These are phyloP conservation scores for Pascua guehoae DNA, from an alignment of 1,284 basidiomycete genomes.

Conservation along the genomic window DNA sequence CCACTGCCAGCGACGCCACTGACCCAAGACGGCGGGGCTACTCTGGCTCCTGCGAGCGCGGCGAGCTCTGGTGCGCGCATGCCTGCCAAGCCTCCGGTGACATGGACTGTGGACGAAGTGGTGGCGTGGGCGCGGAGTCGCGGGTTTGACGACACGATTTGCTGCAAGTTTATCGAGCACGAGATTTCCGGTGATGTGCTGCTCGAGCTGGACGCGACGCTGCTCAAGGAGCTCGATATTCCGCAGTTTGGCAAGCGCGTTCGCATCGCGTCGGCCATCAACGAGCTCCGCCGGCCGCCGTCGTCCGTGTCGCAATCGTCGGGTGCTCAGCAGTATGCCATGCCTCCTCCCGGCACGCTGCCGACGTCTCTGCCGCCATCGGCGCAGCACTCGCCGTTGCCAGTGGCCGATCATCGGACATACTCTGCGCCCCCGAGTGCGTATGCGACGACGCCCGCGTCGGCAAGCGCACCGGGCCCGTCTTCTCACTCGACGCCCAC, in stretches of 20 bases:
- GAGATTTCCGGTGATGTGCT: constrained; percentile 97
- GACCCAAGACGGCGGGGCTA: background rate
- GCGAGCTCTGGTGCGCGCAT: constrained; percentile 7
- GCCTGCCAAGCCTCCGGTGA: constrained; percentile 52
- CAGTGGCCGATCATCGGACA: background rate
- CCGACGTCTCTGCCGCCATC: background rate
- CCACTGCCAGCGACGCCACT: background rate
- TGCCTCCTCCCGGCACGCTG: background rate
- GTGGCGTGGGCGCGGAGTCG: constrained; percentile 80
- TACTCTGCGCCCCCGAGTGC: background rate
- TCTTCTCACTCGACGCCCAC: background rate
- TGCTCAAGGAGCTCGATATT: constrained; percentile 96
- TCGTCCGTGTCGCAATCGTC: constrained; percentile 39
- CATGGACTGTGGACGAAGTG: constrained; percentile 87
- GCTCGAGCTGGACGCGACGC: constrained; percentile 84
- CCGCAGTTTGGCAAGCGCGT: constrained; percentile 90
- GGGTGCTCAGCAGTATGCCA: background rate
- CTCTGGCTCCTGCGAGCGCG: background rate
- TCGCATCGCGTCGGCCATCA: constrained; percentile 90
- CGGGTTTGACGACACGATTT: constrained; percentile 78
- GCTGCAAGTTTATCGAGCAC: constrained; percentile 80
- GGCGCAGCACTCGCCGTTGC: background rate
- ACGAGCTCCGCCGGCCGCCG: constrained; percentile 72
- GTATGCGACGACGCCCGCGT: background rate
- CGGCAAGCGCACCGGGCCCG: too few species aligned